phyloP scores from a whole-genome alignment of 768 basidiomycete genomes.

The Mycena chlorophos region DNA sequence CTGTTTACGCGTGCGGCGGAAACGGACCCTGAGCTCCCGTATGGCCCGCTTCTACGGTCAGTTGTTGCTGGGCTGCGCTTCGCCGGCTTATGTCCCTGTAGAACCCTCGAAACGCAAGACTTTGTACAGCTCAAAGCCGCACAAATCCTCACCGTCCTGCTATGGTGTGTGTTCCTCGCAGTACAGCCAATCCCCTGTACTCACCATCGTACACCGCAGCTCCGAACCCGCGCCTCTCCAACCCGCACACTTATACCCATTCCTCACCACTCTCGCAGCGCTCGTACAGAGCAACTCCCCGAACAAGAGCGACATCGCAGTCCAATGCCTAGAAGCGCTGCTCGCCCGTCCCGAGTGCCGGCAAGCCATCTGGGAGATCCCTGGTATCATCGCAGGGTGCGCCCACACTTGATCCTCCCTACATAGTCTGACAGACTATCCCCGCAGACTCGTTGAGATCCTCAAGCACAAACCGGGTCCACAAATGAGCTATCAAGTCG shows the following conservation, averaged over 20 bases:
- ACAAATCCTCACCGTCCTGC: slow-evolving; percentile 84
- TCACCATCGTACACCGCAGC: slow-evolving; percentile 30
- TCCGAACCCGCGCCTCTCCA: slow-evolving; percentile 51
- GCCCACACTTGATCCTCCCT: slow-evolving; percentile 16
- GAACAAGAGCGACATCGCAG: slow-evolving; percentile 83
- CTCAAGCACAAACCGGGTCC: slow-evolving; percentile 79
- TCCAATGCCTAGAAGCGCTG: slow-evolving; percentile 87
- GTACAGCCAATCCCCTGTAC: slow-evolving; percentile 9
- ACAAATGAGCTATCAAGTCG: slow-evolving; percentile 94
- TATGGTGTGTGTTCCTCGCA: slow-evolving; percentile 53
- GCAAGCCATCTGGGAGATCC: slow-evolving; percentile 74
- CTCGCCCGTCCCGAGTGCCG: slow-evolving; percentile 81
- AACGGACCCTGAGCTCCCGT: slow-evolving; percentile 78
- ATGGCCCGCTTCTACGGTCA: slow-evolving; percentile 74
- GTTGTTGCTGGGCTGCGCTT: background rate
- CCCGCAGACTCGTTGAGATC: slow-evolving; percentile 75
- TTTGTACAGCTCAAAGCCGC: slow-evolving; percentile 91
- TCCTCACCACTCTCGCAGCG: slow-evolving; percentile 58
- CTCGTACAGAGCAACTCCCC: slow-evolving; percentile 60
- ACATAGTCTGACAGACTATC: slow-evolving; percentile 1
- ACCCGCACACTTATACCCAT: slow-evolving; percentile 55
- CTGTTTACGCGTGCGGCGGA: slow-evolving; percentile 66
- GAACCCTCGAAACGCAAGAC: slow-evolving; percentile 81
- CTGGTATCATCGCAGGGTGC: slow-evolving; percentile 69
- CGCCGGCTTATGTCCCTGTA: slow-evolving; percentile 32